phyloP scores from a whole-genome alignment of 352 stramenopile genomes.

The Vaucheria bursata region DNA sequence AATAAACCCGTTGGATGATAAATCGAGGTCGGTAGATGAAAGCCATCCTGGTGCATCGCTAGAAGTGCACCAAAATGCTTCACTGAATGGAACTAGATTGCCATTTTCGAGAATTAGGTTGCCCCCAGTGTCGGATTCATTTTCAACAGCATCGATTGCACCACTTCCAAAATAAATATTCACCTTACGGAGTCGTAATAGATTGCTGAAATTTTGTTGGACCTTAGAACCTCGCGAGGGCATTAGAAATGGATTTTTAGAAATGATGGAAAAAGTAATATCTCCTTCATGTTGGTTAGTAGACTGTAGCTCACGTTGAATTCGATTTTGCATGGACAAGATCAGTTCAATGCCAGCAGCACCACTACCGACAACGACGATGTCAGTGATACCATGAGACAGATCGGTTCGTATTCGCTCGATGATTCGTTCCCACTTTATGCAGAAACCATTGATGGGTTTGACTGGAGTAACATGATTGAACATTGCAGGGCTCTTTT shows the following conservation, averaged over 20 bases:
- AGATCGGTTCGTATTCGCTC: slow-evolving; percentile 28
- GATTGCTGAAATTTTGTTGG: slow-evolving; percentile 49
- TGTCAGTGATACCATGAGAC: neutral
- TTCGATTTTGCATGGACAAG: slow-evolving; percentile 52
- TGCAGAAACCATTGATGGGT: slow-evolving; percentile 57
- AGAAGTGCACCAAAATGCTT: slow-evolving; percentile 57
- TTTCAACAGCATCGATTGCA: slow-evolving; percentile 33
- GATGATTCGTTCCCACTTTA: slow-evolving; percentile 51
- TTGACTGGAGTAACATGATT: slow-evolving; percentile 56
- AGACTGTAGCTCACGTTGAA: slow-evolving; percentile 17
- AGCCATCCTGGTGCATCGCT: slow-evolving; percentile 52
- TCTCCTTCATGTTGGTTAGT: slow-evolving; percentile 18
- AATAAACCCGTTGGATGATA: slow-evolving; percentile 49
- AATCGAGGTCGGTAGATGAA: slow-evolving; percentile 39
- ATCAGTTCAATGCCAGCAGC: slow-evolving; percentile 58
- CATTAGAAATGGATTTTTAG: slow-evolving; percentile 45
- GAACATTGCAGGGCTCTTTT: neutral
- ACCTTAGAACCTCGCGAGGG: slow-evolving; percentile 20
- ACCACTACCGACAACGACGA: slow-evolving; percentile 56
- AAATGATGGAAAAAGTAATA: slow-evolving; percentile 49
- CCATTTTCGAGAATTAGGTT: neutral
- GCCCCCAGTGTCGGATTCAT: neutral
- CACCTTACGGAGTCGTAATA: slow-evolving; percentile 52
- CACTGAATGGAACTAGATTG: slow-evolving; percentile 43
- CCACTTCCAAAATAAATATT: slow-evolving; percentile 45